A percentile compares a stretch with the other conserved stretches of the same genome.
These are phyloP conservation scores for Colletotrichum sp. DNA, from an alignment of 2,329 filamentous ascomycete genomes.

Conservation along the genomic window DNA sequence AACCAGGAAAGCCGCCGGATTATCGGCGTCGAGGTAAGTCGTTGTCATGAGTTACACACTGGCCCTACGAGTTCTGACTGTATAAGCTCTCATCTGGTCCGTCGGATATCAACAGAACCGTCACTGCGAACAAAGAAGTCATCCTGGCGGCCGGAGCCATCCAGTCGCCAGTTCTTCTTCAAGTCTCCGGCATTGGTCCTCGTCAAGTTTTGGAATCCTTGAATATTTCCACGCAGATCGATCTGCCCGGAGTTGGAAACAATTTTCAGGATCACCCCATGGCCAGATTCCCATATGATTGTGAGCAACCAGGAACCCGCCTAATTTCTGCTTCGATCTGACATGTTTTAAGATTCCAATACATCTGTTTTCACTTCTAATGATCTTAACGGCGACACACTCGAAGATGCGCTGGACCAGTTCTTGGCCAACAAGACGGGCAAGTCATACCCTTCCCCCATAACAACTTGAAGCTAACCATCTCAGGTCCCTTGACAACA, in stretches of 20 bases:
- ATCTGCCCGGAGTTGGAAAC: constrained; percentile 36
- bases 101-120: background rate
- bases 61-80: background rate
- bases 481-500: constrained; percentile 14
- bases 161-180: constrained; percentile 46
- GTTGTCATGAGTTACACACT: background rate
- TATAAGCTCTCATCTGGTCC: background rate
- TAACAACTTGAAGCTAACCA: background rate
- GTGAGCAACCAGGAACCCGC: background rate
- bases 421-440: constrained; percentile 13
- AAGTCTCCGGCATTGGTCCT: constrained; percentile 43
- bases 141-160: constrained; percentile 47
- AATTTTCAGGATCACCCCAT: constrained; percentile 37
- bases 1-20: constrained; percentile 14
- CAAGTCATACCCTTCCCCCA: background rate
- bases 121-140: constrained; percentile 38
- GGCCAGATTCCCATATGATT: constrained; percentile 21
- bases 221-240: constrained; percentile 28
- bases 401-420: background rate
- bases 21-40: constrained; percentile 43
- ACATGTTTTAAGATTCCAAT: background rate
- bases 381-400: background rate
- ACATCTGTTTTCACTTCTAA: constrained; percentile 6
- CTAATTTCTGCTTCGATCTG: background rate
- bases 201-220: constrained; percentile 29